Evolutionary conservation across 805 yeast species (phyloP).

Genomic region (Myxozyma geophila): DNA sequence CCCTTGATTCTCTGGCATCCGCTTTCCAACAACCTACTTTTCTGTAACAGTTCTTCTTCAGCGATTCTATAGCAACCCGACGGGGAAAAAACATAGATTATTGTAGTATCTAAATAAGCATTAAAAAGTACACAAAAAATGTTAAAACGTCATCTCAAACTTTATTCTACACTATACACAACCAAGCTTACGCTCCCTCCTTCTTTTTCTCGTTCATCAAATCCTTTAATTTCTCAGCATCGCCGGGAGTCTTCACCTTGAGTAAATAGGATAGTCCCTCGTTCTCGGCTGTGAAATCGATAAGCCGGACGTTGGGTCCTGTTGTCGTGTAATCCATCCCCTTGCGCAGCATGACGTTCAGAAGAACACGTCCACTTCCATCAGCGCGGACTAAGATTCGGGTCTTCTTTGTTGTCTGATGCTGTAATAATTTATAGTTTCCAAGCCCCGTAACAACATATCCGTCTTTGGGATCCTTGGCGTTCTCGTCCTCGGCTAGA

Average conservation of each 20-base stretch:
- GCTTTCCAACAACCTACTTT: too few relatives aligned
- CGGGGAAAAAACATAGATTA: too few relatives aligned
- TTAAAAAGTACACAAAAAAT: background rate
- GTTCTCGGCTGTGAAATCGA: conserved; percentile 51
- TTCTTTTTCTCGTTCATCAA: conserved; percentile 42
- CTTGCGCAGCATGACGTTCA: conserved; percentile 55
- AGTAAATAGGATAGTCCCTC: conserved; percentile 68
- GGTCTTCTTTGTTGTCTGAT: conserved; percentile 62
- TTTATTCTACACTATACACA: background rate
- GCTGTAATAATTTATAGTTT: conserved; percentile 71
- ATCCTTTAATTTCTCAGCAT: conserved; percentile 59
- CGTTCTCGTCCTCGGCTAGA: conserved; percentile 36
- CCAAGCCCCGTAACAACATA: conserved; percentile 79
- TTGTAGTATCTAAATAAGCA: too few relatives aligned
- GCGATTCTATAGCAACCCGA: too few relatives aligned
- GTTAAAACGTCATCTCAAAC: background rate
- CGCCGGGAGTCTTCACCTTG: conserved; percentile 76
- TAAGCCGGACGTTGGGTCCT: conserved; percentile 70
- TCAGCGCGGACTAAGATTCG: conserved; percentile 85
- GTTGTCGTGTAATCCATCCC: conserved; percentile 58
- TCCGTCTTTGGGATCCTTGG: conserved; percentile 18
- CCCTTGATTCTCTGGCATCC: too few relatives aligned
- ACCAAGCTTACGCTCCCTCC: conserved; percentile 3
- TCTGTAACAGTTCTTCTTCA: too few relatives aligned
- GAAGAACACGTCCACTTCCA: conserved; percentile 77